Conservation (phyloP, 23 red algal species). For the Gracilaria domingensis region DNA sequence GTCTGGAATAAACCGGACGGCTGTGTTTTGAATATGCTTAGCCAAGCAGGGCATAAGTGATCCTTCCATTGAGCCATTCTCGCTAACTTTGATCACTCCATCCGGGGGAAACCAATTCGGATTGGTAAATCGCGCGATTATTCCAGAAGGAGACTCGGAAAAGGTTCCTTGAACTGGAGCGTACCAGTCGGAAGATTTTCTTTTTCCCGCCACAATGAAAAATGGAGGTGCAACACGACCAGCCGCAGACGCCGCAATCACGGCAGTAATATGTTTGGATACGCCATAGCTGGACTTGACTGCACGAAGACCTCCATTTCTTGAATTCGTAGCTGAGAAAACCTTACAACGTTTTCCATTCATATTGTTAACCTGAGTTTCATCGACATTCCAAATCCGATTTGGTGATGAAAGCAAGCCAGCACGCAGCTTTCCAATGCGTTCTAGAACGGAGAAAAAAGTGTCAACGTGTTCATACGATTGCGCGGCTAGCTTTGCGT, state of each 20-base stretch:
- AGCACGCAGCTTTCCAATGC: background rate
- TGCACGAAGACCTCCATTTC: background rate
- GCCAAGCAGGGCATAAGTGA: background rate
- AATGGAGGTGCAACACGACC: slow-evolving; percentile 28
- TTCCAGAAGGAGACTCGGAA: background rate
- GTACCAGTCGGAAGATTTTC: background rate
- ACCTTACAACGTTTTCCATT: slow-evolving; percentile 22
- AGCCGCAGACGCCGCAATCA: slow-evolving; percentile 13
- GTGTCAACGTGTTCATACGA: slow-evolving; percentile 15
- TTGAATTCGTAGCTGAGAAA: background rate
- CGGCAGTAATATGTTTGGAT: slow-evolving; percentile 38
- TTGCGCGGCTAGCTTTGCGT: slow-evolving; percentile 2
- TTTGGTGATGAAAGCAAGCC: background rate
- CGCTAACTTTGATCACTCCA: background rate
- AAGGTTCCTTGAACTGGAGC: background rate
- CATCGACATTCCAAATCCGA: slow-evolving; percentile 46
- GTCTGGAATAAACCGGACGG: background rate
- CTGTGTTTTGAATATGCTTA: slow-evolving; percentile 37
- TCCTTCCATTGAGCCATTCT: slow-evolving; percentile 37
- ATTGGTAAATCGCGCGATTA: background rate
- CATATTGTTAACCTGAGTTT: background rate
- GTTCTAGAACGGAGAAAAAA: slow-evolving; percentile 29
- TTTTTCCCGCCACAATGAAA: slow-evolving; percentile 41
- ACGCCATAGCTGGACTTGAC: background rate
- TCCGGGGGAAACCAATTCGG: slow-evolving; percentile 21